These are phyloP conservation scores for Kwoniella sp. DNA, from an alignment of 768 basidiomycete genomes.

Conservation along the genomic window DNA sequence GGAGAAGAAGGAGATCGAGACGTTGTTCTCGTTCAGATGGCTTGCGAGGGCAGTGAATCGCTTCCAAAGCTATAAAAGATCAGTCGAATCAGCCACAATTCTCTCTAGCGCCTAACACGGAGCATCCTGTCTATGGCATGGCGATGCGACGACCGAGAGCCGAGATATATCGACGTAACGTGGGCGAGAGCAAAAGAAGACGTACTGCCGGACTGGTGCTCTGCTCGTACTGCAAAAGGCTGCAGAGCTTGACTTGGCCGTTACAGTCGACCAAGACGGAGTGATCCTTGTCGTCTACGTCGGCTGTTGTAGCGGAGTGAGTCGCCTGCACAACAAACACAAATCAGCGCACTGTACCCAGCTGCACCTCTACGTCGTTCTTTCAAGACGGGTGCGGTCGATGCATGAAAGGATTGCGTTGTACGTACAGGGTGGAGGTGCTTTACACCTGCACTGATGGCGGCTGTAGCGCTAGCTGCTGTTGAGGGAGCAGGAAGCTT, in stretches of 20 bases:
- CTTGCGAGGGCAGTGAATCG: constrained; percentile 78
- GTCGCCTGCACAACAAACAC: constrained; percentile 33
- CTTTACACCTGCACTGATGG: constrained; percentile 44
- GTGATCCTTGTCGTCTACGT: constrained; percentile 55
- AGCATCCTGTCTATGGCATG: no score
- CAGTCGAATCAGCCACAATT: constrained; percentile 2
- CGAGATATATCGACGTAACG: no score
- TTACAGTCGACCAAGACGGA: constrained; percentile 85
- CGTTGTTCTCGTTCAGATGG: constrained; percentile 80
- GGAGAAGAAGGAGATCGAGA: constrained; percentile 91
- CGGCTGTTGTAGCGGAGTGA: constrained; percentile 49
- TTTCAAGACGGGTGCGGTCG: no score
- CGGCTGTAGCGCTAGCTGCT: constrained; percentile 45
- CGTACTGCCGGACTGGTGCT: constrained; percentile 65
- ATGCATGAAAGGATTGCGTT: not conserved
- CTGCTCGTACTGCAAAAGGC: constrained; percentile 71
- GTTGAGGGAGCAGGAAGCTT: constrained; percentile 49
- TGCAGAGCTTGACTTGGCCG: constrained; percentile 81
- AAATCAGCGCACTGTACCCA: not conserved
- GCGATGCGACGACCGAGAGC: not conserved
- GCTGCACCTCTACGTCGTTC: no score
- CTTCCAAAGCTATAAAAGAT: constrained; percentile 68
- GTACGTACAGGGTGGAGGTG: constrained; percentile 47
- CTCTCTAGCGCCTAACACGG: no score
- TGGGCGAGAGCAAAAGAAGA: no score